Evolutionary conservation across 2,329 filamentous ascomycete species (phyloP).

Genomic region (Diaporthe sp.): DNA sequence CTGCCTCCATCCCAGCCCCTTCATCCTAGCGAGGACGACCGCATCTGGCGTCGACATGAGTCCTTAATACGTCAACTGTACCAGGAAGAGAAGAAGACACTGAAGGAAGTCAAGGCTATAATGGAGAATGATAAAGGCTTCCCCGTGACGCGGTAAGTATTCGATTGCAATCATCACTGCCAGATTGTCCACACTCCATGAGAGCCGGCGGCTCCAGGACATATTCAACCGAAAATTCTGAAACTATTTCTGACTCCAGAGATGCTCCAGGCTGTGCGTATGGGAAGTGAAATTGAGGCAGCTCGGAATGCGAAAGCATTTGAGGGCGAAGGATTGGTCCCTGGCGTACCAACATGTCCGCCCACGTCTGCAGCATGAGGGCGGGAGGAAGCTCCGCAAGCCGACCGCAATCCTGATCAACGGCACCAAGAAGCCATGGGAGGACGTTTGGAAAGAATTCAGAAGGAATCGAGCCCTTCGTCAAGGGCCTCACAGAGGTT

Average conservation of each 20-base stretch:
- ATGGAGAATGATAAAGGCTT: slow-evolving; percentile 2
- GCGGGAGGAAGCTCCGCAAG: background rate
- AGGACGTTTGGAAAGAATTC: background rate
- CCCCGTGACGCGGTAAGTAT: background rate
- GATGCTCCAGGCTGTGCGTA: rapidly evolving
- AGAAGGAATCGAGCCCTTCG: background rate
- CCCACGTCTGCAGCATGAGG: background rate
- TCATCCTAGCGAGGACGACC: background rate
- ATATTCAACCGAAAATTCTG: too few species aligned
- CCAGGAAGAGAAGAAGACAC: slow-evolving; percentile 14
- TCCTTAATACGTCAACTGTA: background rate
- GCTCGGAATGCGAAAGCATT: background rate
- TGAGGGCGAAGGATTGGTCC: background rate
- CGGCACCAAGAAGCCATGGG: background rate
- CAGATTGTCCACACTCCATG: background rate
- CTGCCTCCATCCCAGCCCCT: background rate
- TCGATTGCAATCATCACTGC: too few species aligned
- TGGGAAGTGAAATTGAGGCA: slow-evolving; percentile 5
- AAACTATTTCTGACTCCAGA: background rate
- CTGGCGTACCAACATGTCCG: background rate
- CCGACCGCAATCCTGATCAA: background rate
- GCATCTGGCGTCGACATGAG: background rate
- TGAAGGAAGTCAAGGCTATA: slow-evolving; percentile 1
- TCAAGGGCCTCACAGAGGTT: background rate
- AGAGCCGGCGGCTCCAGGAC: background rate